phyloP scores from a whole-genome alignment of 345 rosid species.

The Salix arbutifolia region DNA sequence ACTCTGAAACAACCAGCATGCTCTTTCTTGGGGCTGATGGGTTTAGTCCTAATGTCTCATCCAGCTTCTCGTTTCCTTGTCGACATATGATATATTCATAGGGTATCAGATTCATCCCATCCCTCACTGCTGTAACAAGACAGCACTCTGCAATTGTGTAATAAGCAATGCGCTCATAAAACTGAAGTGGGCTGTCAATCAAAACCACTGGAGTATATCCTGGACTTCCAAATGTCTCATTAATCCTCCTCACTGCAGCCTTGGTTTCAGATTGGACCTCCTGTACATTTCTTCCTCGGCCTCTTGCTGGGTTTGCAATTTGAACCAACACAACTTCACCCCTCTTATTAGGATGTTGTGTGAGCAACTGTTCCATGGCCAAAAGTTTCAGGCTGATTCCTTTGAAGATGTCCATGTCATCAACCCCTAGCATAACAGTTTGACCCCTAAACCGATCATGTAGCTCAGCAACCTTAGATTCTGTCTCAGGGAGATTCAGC shows the following conservation, averaged over 20 bases:
- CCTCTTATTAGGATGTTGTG: constrained; percentile 58
- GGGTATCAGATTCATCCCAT: constrained; percentile 96
- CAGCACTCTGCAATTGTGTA: constrained; percentile 92
- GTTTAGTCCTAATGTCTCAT: constrained; percentile 45
- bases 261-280: constrained; percentile 76
- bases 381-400: constrained; percentile 88
- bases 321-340: constrained; percentile 86
- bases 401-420: constrained; percentile 95
- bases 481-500: constrained; percentile 70
- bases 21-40: constrained; percentile 56
- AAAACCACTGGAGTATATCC: constrained; percentile 75
- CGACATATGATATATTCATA: constrained; percentile 81
- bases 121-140: constrained; percentile 90
- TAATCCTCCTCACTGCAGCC: constrained; percentile 67
- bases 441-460: constrained; percentile 52
- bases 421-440: constrained; percentile 79
- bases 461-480: constrained; percentile 57
- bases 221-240: constrained; percentile 64
- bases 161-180: constrained; percentile 84
- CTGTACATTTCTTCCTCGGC: constrained; percentile 80
- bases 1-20: constrained; percentile 92
- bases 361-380: constrained; percentile 91
- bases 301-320: constrained; percentile 95
- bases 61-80: constrained; percentile 71
- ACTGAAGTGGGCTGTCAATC: constrained; percentile 67